Base-by-base conservation (phyloP, 1,284 basidiomycete genomes). In the Sutorius eximius region DNA sequence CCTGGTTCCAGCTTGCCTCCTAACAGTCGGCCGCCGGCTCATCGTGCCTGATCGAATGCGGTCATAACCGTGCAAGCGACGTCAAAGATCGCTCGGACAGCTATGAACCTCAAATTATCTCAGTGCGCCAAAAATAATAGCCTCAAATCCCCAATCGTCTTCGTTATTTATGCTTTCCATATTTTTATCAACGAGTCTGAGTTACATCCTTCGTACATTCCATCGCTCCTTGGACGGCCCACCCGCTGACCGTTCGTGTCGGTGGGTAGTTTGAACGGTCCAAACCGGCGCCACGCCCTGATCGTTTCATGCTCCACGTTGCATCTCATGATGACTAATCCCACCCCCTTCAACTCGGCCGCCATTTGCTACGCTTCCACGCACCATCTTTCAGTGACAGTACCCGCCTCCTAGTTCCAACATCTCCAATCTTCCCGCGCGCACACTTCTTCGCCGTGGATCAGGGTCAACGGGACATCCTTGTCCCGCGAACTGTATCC, bases 31-130 rank as follows among this genome's bases (percentile, higher is more conserved):
- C 53, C 46, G 43, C 40, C 55, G 13, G 11, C 18, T 16, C 18
- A n/a, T 34, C 2, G 65, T 67, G 52, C 66, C 69, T 71, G 69
- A 71, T 67, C 67, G 57, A 56, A 49, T 52, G 51, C 24, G 43
- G 45, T 41, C 53, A 51, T 42, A 34, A 18, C 44, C 3, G 24
- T 53, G 11, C 58, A 71, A 65, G 64, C 67, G 64, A 71, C 51
- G 66, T 61, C 64, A 56, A 63, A 42, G 57, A 58, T 66, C 51
- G 45, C 50, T 61, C 47, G 13, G 45, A 41, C 52, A 42, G 43
- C 22, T 30, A 57, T 55, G 44, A 60, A 43, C 62, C 62, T 61
- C 65, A 63, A 57, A 56, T 58, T 66, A 67, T 56, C 53, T 49
- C 45, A 57, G 16, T 51, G 51, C 46, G 41, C 66, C 63, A 67